A percentile compares a stretch with the other conserved stretches of the same genome.
Conservation (phyloP, 305 asterid genomes). For the Fraxinus angustifolia region DNA sequence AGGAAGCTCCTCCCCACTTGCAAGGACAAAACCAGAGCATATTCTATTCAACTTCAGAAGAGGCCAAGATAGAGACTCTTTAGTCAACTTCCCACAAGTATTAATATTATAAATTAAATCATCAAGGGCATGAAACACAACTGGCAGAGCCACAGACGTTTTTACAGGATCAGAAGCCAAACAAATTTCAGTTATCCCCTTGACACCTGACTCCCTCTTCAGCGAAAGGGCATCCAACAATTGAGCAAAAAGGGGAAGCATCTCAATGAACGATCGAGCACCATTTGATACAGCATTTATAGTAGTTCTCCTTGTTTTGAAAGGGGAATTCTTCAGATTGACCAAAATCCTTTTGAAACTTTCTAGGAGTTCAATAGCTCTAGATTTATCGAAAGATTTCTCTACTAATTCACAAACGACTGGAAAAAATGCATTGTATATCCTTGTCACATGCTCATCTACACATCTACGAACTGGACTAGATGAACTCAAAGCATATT, state of each 20-base stretch:
- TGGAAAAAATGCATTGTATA: slow-evolving; percentile 64
- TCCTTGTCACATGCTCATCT: slow-evolving; percentile 78
- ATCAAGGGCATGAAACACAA: slow-evolving; percentile 81
- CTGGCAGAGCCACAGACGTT: slow-evolving; percentile 81
- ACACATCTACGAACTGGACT: slow-evolving; percentile 80
- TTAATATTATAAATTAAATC: slow-evolving; percentile 59
- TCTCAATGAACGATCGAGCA: slow-evolving; percentile 30
- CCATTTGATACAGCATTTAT: slow-evolving; percentile 39
- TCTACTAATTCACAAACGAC: slow-evolving; percentile 50
- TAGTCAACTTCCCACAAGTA: slow-evolving; percentile 38
- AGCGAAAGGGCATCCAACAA: slow-evolving; percentile 77
- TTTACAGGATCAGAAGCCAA: slow-evolving; percentile 72
- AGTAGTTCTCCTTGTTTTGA: slow-evolving; percentile 65
- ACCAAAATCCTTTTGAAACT: slow-evolving; percentile 50
- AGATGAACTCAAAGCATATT: slow-evolving; percentile 59
- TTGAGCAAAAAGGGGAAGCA: slow-evolving; percentile 58
- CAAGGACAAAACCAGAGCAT: slow-evolving; percentile 78
- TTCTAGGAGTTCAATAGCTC: slow-evolving; percentile 50
- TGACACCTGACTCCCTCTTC: slow-evolving; percentile 44
- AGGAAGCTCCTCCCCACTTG: slow-evolving; percentile 99
- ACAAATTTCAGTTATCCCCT: slow-evolving; percentile 47
- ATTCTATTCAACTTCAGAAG: slow-evolving; percentile 78
- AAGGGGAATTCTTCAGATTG: slow-evolving; percentile 64
- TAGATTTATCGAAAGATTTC: slow-evolving; percentile 42
- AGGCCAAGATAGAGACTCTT: slow-evolving; percentile 70